Evolutionary conservation across 208 protist genomes (phyloP), one percentile per base, ranked within the genome.

Genomic region (Acanthamoeba sp.): DNA sequence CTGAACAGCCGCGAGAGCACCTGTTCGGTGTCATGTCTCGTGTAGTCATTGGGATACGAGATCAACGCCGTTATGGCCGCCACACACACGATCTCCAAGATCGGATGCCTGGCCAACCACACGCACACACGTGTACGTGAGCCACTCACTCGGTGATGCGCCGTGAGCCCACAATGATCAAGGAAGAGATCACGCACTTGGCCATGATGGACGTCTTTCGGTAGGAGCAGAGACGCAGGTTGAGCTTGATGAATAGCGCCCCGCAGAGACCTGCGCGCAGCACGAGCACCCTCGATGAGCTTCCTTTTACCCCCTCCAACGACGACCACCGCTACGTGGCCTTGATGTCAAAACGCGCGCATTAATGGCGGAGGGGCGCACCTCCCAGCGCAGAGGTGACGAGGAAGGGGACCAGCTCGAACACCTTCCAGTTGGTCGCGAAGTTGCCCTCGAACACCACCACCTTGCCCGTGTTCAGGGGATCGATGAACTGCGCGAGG

Each of bases 211-310:
- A 76, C 32, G 66, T 48, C 18, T 91, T 59, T 24, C 50, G 0
- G 55, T 71, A 66, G 34, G 20, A 50, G 38, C 84, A 91, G 0
- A 91, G 52, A 12, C 42, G 50, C 38, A 91, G 45, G 52, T 91
- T 91, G 52, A 66, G 34, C 52, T 91, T 91, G 84, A 91, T 91
- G 55, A 91, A 91, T 48, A 91, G 55, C 24, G 84, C 84, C 2
- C 84, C 84, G 16, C 38, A 59, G 29, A 87, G 34, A 57, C 76
- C 73, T 84, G 40, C 4, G 29, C 20, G 4, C 29, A 27, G 29
- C 29, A 32, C 10, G n/a, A n/a, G n/a, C n/a, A n/a, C n/a, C n/a
- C n/a, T n/a, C n/a, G n/a, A n/a, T n/a, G n/a, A n/a, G n/a, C n/a
- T n/a, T n/a, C n/a, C n/a, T n/a, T n/a, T n/a, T n/a, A n/a, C n/a